These are phyloP conservation scores for Colletotrichum echinochloae DNA, from an alignment of 2,329 filamentous ascomycete genomes.

Conservation along the genomic window DNA sequence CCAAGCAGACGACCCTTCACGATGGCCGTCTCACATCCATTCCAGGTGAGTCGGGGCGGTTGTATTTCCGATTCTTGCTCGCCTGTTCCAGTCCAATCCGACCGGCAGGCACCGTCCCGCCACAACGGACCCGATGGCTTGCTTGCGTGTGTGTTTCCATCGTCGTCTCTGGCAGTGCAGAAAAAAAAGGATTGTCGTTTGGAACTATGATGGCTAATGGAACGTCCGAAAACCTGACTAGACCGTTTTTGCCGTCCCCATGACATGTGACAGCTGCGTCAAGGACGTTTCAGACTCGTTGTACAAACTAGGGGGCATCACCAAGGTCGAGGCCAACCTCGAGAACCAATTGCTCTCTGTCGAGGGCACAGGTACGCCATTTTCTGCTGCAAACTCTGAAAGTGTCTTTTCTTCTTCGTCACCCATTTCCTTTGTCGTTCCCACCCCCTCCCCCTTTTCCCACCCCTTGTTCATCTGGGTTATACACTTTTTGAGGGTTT, in stretches of 20 bases:
- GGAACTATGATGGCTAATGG: slow-evolving; percentile 49
- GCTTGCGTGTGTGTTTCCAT: background rate
- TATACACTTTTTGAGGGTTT: slow-evolving; percentile 24
- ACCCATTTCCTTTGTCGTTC: background rate
- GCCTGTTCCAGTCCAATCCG: slow-evolving; percentile 1
- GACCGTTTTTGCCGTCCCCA: slow-evolving; percentile 94
- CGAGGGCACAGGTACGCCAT: slow-evolving; percentile 78
- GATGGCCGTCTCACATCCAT: slow-evolving; percentile 45
- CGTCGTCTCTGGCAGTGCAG: background rate
- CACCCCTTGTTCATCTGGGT: background rate
- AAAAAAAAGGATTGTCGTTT: slow-evolving; percentile 2
- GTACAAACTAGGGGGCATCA: slow-evolving; percentile 81
- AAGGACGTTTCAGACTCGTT: slow-evolving; percentile 86
- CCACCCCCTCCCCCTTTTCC: background rate
- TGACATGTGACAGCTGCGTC: slow-evolving; percentile 91
- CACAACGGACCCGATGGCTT: background rate
- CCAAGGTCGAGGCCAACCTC: slow-evolving; percentile 84
- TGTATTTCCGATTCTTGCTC: slow-evolving; percentile 1
- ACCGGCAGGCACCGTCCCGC: background rate
- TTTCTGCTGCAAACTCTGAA: slow-evolving; percentile 36
- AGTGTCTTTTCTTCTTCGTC: background rate
- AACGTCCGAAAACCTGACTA: slow-evolving; percentile 57
- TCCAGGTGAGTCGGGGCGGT: slow-evolving; percentile 42
- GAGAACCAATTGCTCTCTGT: slow-evolving; percentile 86
- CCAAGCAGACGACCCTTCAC: slow-evolving; percentile 36